A percentile compares a stretch with the other conserved stretches of the same genome.
These are phyloP conservation scores for Erodium maritimum DNA, from an alignment of 345 rosid genomes.

Conservation along the genomic window DNA sequence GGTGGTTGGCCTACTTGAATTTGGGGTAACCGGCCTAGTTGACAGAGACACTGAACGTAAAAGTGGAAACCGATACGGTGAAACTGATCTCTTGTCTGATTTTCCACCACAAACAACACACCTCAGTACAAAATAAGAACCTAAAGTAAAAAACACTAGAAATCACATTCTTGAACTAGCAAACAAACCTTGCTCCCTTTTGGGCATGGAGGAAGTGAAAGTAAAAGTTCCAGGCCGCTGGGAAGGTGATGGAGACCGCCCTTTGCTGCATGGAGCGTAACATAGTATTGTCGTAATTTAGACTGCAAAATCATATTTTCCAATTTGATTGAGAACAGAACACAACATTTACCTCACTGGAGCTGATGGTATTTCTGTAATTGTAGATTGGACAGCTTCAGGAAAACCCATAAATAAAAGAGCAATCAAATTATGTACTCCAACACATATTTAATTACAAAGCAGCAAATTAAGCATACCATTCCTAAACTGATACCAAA, in stretches of 20 bases:
- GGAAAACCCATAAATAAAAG: conserved; percentile 15
- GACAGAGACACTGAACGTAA: conserved; percentile 68
- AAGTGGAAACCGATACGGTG: conserved; percentile 78
- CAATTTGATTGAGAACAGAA: neutral
- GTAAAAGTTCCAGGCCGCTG: conserved; percentile 74
- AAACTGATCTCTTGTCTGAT: conserved; percentile 62
- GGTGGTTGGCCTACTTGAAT: conserved; percentile 43
- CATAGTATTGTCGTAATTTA: neutral
- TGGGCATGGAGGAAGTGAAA: conserved; percentile 49
- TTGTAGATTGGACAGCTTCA: conserved; percentile 66
- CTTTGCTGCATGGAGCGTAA: conserved; percentile 35
- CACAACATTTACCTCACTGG: conserved; percentile 35
- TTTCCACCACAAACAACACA: neutral
- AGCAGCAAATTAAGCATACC: conserved; percentile 24
- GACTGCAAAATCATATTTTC: neutral
- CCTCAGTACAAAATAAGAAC: neutral
- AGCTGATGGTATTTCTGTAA: conserved; percentile 42
- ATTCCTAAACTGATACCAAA: conserved; percentile 58
- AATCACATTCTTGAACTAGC: neutral
- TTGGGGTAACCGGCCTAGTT: conserved; percentile 68
- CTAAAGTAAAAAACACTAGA: neutral
- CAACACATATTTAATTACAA: neutral
- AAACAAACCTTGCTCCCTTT: conserved; percentile 50
- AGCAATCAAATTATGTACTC: conserved; percentile 9
- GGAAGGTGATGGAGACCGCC: conserved; percentile 52